Evolutionary conservation across 768 basidiomycete genomes (phyloP).

Genomic region (Phaffia australis): DNA sequence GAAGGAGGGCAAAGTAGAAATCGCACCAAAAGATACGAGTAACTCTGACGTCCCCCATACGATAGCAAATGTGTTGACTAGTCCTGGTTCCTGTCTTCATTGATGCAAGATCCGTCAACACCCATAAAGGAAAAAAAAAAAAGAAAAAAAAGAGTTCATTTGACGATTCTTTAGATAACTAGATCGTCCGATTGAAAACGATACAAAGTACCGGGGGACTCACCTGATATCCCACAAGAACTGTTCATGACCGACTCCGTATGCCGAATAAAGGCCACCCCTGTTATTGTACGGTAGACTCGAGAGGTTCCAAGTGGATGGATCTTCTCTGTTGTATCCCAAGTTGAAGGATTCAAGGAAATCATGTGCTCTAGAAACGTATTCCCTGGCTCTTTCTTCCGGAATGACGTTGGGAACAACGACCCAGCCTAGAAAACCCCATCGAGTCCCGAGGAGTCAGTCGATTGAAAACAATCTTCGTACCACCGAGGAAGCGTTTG

Average conservation of each 20-base stretch:
- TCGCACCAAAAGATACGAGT: conserved; percentile 28
- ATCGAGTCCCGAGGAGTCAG: conserved; percentile 3
- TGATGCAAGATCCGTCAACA: no score
- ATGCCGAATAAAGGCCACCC: conserved; percentile 30
- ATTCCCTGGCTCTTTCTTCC: conserved; percentile 27
- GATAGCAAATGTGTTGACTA: conserved; percentile 31
- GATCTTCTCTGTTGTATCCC: conserved; percentile 32
- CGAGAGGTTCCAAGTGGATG: conserved; percentile 22
- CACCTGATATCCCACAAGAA: conserved; percentile 29
- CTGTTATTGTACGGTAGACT: conserved; percentile 12
- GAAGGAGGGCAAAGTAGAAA: conserved; percentile 15
- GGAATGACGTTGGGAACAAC: conserved; percentile 33
- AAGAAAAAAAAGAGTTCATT: no score
- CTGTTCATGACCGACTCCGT: conserved; percentile 26
- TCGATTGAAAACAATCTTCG: background rate
- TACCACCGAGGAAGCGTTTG: no score
- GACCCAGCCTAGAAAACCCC: conserved; percentile 27
- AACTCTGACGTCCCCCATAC: conserved; percentile 34
- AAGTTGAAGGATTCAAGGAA: conserved; percentile 30
- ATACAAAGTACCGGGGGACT: background rate
- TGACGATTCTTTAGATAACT: no score
- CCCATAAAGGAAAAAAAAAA: no score
- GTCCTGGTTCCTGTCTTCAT: conserved; percentile 25
- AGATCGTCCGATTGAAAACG: no score
- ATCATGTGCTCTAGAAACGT: conserved; percentile 26